These are phyloP conservation scores for Arthrobotrys musiformis DNA, from an alignment of 2,329 filamentous ascomycete genomes.

Conservation along the genomic window DNA sequence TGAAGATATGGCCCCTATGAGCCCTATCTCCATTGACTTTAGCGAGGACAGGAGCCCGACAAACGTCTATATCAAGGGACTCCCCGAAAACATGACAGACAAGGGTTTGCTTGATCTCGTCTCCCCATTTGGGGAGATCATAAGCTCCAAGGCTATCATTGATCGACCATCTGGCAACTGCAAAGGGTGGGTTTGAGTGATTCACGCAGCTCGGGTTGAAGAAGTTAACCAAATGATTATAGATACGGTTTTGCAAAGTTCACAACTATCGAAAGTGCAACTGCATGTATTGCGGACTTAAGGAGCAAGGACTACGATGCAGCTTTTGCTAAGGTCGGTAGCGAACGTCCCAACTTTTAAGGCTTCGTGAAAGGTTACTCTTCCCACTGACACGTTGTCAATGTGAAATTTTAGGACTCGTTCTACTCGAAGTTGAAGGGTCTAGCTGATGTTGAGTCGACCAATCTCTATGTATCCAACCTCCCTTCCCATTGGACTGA, in stretches of 20 bases:
- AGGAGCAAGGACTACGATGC: conserved; percentile 96
- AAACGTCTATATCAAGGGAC: conserved; percentile 97
- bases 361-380: background rate
- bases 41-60: conserved; percentile 76
- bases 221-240: conserved; percentile 35
- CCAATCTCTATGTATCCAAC: conserved; percentile 98
- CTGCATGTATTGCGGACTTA: conserved; percentile 95
- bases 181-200: conserved; percentile 85
- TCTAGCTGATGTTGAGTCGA: conserved; percentile 86
- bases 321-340: conserved; percentile 88
- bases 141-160: conserved; percentile 98
- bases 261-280: conserved; percentile 83
- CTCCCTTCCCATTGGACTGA: conserved; percentile 92
- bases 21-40: conserved; percentile 12
- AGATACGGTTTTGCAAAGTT: conserved; percentile 99
- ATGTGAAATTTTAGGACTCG: conserved; percentile 75
- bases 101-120: conserved; percentile 85
- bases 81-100: conserved; percentile 94
- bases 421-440: conserved; percentile 99
- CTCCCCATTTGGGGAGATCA: conserved; percentile 87
- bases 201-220: background rate
- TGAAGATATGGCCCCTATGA: background rate
- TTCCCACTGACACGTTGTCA: conserved; percentile 6
- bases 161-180: conserved; percentile 91
- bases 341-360: background rate